Evolutionary conservation across 2,329 filamentous ascomycete genomes (phyloP), one percentile per base, ranked within the genome.

Genomic region (Mycosphaerelloides madeirae): DNA sequence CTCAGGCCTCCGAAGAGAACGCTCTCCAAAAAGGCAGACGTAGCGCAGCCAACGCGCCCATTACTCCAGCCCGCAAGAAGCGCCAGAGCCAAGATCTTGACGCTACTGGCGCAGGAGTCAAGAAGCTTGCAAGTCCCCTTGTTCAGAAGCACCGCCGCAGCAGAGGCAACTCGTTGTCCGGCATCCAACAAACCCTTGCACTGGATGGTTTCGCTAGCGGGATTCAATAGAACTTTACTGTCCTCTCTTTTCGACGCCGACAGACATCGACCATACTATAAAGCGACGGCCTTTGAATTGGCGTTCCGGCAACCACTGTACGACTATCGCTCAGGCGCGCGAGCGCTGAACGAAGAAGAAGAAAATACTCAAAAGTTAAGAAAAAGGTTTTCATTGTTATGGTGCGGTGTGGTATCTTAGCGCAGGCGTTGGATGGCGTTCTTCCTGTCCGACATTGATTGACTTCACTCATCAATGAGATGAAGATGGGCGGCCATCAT

Each of bases 21-120:
- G 79, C 61, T 68, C 77, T 66, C 77, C 79, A 83, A 60, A 76
- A 77, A 41, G 83, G 83, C 53, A 77, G 83, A 45, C 76, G 85
- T 52, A 76, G 77, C 45, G 81, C 80, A 28, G 82, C 81, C 31
- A 79, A 79, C 31, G 76, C 79, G 2, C 82, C 83, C n/a, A 76
- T 86, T 49, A 85, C 83, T 3, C 83, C 83, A 1, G 71, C 79
- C 37, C 77, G 83, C 39, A 78, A 80, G 49, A 63, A 60, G 39
- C 55, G 61, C 22, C 41, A 45, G 11, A 60, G 55, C 38, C 53
- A 55, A 38, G 58, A 64, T 31, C 37, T 62, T 32, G 42, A 41
- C 29, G 35, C 48, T 3, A 54, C 53, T 16, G 53, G 54, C 36
- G 55, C 58, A 7, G 61, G 61, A 9, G 54, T 64, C 29, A 55